Conservation (phyloP, 495 filamentous ascomycete species). For the Penicillium turbatum region DNA sequence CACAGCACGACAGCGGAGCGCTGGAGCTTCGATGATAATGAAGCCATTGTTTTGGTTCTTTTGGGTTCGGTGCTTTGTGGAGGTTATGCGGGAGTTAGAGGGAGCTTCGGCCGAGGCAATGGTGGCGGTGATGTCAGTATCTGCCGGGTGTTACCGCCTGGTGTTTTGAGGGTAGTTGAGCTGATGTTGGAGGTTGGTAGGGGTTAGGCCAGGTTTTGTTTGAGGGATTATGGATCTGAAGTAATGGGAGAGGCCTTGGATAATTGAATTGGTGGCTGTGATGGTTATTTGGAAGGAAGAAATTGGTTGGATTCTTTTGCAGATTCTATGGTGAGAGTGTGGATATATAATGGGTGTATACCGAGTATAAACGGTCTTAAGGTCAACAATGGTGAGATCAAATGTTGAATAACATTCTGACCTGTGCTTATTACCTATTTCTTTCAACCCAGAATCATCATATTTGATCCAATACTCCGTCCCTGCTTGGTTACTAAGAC, state of each 20-base stretch:
- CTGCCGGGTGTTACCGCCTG: slow-evolving; percentile 23
- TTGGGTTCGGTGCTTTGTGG: background rate
- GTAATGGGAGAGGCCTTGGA: background rate
- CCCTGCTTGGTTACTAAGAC: too few species aligned
- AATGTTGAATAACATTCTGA: too few species aligned
- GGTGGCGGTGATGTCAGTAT: slow-evolving; percentile 32
- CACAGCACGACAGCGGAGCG: slow-evolving; percentile 16
- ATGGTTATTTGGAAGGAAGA: background rate
- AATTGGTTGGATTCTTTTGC: background rate
- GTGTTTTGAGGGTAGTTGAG: background rate
- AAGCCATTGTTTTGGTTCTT: slow-evolving; percentile 26
- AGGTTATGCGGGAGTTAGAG: background rate
- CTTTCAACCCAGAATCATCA: too few species aligned
- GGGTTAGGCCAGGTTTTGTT: background rate
- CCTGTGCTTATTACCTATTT: too few species aligned
- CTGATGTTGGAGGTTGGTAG: background rate
- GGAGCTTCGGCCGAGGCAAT: background rate
- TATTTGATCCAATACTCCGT: too few species aligned
- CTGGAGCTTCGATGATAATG: slow-evolving; percentile 19
- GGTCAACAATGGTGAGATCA: too few species aligned
- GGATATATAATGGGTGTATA: background rate
- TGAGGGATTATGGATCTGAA: background rate
- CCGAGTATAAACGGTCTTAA: background rate
- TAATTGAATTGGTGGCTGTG: too few species aligned
- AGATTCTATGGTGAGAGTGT: background rate